Evolutionary conservation across 1,139 yeast genomes (phyloP).

Genomic region (Kodamaea plutei): DNA sequence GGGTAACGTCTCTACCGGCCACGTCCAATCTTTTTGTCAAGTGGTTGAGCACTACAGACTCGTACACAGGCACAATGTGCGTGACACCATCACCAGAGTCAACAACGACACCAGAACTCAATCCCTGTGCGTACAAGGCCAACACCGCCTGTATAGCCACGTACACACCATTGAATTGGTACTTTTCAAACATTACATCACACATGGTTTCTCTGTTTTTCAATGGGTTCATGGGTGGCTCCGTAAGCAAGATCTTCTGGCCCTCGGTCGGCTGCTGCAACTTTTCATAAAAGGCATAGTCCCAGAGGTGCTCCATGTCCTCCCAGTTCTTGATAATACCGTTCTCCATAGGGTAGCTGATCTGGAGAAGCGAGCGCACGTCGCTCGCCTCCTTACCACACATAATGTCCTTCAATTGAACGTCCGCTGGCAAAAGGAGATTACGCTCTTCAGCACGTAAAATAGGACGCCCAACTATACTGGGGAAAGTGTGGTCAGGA

Average conservation of each 20-base stretch:
- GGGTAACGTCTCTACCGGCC: slow-evolving; percentile 97
- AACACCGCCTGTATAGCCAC: slow-evolving; percentile 98
- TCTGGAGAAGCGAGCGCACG: slow-evolving; percentile 83
- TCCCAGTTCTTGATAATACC: slow-evolving; percentile 98
- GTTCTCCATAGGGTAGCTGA: slow-evolving; percentile 97
- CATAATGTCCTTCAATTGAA: slow-evolving; percentile 88
- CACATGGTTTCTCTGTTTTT: slow-evolving; percentile 94
- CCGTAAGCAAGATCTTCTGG: slow-evolving; percentile 81
- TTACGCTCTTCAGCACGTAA: slow-evolving; percentile 93
- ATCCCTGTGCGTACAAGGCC: slow-evolving; percentile 95
- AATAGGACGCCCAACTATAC: slow-evolving; percentile 97
- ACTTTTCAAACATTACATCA: slow-evolving; percentile 95
- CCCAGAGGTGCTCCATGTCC: slow-evolving; percentile 98
- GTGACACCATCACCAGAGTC: slow-evolving; percentile 91
- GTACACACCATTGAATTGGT: slow-evolving; percentile 92
- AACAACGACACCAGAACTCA: slow-evolving; percentile 96
- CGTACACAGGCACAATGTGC: slow-evolving; percentile 96
- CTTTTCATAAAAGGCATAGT: slow-evolving; percentile 89
- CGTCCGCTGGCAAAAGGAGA: slow-evolving; percentile 47
- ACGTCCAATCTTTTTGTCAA: slow-evolving; percentile 89
- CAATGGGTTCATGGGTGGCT: slow-evolving; percentile 97
- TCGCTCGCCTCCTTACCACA: slow-evolving; percentile 95
- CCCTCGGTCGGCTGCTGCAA: slow-evolving; percentile 77
- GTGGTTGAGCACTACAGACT: slow-evolving; percentile 91
- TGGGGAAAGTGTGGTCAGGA: slow-evolving; percentile 98